phyloP scores from a whole-genome alignment of 371 early-diverging fungal genomes.

The Rhizopus delemar region DNA sequence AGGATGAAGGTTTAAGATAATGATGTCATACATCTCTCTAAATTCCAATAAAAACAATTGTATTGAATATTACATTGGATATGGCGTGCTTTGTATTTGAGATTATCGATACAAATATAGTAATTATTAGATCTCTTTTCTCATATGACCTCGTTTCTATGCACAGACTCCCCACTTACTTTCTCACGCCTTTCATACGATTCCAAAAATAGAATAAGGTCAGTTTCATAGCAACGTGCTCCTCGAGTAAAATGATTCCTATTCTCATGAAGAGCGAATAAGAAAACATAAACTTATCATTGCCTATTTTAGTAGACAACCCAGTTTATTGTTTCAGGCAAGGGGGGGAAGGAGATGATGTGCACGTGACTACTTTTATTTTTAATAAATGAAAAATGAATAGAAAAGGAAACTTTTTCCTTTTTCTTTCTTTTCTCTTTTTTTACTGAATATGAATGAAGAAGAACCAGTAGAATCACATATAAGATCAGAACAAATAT shows the following conservation, averaged over 20 bases:
- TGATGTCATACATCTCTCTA: not conserved
- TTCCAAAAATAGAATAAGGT: not conserved
- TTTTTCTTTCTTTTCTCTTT: slow-evolving; percentile 15
- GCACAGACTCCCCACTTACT: not conserved
- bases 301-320: slow-evolving; percentile 13
- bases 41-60: no score
- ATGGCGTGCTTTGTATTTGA: not conserved
- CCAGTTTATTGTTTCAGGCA: slow-evolving; percentile 19
- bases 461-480: slow-evolving; percentile 35
- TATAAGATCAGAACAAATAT: slow-evolving; percentile 45
- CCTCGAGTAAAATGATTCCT: slow-evolving; percentile 1
- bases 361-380: slow-evolving; percentile 30
- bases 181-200: slow-evolving; percentile 6
- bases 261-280: slow-evolving; percentile 10
- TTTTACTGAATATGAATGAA: not conserved
- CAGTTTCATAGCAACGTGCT: not conserved
- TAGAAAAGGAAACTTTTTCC: slow-evolving; percentile 13
- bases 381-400: slow-evolving; percentile 12
- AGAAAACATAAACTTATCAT: slow-evolving; percentile 20
- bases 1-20: slow-evolving; percentile 1
- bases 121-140: not conserved
- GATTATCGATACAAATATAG: not conserved
- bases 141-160: not conserved
- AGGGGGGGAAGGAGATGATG: slow-evolving; percentile 17
- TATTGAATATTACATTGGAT: no score